Base-by-base conservation (phyloP, 495 filamentous ascomycete genomes). In the Oidiodendron maius region DNA sequence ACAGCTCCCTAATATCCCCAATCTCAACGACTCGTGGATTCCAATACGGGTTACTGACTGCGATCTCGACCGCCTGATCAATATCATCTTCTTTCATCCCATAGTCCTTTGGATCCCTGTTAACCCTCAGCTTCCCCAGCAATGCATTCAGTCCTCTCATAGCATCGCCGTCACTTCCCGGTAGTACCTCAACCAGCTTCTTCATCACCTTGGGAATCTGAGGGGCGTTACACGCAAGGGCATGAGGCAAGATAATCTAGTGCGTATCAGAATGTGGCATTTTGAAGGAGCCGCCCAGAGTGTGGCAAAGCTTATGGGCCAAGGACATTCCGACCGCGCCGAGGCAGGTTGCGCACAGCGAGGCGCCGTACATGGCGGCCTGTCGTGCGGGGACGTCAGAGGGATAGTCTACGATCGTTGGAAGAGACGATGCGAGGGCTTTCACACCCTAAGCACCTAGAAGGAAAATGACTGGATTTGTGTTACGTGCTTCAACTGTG, bases 231-330 rank as follows among this genome's bases (percentile, higher is more conserved):
- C 84, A 86, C 0, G 81, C 79, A 8, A 86, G 66, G 1, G 81
- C 80, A 53, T 87, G 82, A 0, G 81, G 80, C 0, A 86, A 63
- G 0, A 86, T 75, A 24, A 82, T 80, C 0, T 79, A 83, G 61
- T 87, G 82, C 1, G 81, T 84, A 56, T 85, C 80, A 3, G 82
- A 77, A 46, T 86, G 82, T 1, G 82, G 81, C 4, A 86, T 73
- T 45, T 79, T 80, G 65, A 86, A 84, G 57, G 73, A 78, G 2
- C 82, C 82, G 13, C 82, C 82, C 12, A 84, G 68, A 0, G 77
- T 79, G 59, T 86, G 82, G 64, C 80, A 84, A 10, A 86, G 74
- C 58, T 86, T 86, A 60, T 85, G 81, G 57, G 85, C 82, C 16
- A 86, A 72, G 11, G 78, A 72, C 81, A 86, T 84, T 32, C 79